Evolutionary conservation across 495 filamentous ascomycete genomes (phyloP), one percentile per base, ranked within the genome.

Genomic region (Xylaria telfairii): DNA sequence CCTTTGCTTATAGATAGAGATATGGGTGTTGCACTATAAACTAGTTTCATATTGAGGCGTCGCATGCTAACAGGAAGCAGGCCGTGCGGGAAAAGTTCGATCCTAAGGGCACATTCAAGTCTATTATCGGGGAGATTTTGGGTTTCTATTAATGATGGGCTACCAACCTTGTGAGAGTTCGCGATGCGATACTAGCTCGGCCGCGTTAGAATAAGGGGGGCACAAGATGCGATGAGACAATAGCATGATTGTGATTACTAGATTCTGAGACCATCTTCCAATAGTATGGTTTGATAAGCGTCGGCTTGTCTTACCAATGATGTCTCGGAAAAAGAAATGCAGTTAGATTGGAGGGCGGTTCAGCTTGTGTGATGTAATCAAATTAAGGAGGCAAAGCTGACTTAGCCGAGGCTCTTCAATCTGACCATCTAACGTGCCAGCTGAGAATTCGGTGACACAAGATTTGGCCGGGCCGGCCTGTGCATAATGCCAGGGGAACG

Each of bases 81-180:
- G 69, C 41, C 26, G 69, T 71, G 9, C 34, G 69, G 13, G 53
- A 71, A 44, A 78, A 77, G 70, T 86, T 86, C 66, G 84, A 86
- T 73, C 81, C 83, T 0, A 72, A 83, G 47, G 82, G 81, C 8
- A 82, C 82, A 13, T 86, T 82, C 67, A 81, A 83, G 74, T 84
- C 77, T 65, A 75, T 84, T 4, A 71, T 85, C 21, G 84, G 84
- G 0, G 81, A 86, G 74, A 85, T 84, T 15, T 60, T 86, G 44
- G 83, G 81, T 1, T 61, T 84, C 34, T 84, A 84, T 70, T 68
- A 75, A 2, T 75, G 39, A 68, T 24, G 8, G 21, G 42, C 24
- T 10, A 42, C 41, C 28, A 12, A 17, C 0, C 6, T 19, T 9
- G 30, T 4, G 30, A 32, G 47, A 24, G 41, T 15, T 1, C 12